Evolutionary conservation across 352 stramenopile genomes (phyloP).

Genomic region (Pythium rhizo-oryzae): DNA sequence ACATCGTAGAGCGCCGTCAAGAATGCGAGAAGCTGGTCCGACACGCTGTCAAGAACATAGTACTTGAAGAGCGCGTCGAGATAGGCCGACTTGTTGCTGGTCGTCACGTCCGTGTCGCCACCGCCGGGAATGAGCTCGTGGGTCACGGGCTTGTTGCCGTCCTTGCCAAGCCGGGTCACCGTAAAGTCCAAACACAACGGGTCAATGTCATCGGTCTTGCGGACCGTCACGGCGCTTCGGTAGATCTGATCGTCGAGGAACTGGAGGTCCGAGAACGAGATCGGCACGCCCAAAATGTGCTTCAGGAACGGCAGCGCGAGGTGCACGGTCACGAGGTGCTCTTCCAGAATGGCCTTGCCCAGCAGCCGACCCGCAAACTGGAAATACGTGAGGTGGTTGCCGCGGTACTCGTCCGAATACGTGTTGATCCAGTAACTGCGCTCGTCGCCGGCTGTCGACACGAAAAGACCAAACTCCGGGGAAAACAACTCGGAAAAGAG

Average conservation of each 20-base stretch:
- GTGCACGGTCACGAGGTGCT: constrained; percentile 78
- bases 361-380: constrained; percentile 78
- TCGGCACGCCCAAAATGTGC: constrained; percentile 85
- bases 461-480: constrained; percentile 75
- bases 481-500: constrained; percentile 85
- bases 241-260: constrained; percentile 89
- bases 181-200: constrained; percentile 82
- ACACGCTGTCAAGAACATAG: constrained; percentile 93
- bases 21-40: constrained; percentile 88
- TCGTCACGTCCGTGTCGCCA: constrained; percentile 91
- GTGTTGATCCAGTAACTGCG: constrained; percentile 88
- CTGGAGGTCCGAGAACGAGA: constrained; percentile 91
- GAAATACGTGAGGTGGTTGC: constrained; percentile 81
- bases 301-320: constrained; percentile 87
- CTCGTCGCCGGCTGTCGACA: constrained; percentile 68
- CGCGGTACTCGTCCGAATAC: constrained; percentile 50
- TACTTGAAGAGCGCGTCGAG: constrained; percentile 96
- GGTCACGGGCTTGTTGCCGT: constrained; percentile 38
- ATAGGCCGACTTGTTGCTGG: constrained; percentile 95
- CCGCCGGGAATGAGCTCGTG: constrained; percentile 92
- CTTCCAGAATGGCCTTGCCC: constrained; percentile 88
- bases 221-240: constrained; percentile 64
- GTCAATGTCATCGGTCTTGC: constrained; percentile 77
- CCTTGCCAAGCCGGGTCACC: constrained; percentile 64
- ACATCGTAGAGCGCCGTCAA: constrained; percentile 96